These are phyloP conservation scores for Aspergillus niger DNA, from an alignment of 2,329 filamentous ascomycete genomes.

Conservation along the genomic window DNA sequence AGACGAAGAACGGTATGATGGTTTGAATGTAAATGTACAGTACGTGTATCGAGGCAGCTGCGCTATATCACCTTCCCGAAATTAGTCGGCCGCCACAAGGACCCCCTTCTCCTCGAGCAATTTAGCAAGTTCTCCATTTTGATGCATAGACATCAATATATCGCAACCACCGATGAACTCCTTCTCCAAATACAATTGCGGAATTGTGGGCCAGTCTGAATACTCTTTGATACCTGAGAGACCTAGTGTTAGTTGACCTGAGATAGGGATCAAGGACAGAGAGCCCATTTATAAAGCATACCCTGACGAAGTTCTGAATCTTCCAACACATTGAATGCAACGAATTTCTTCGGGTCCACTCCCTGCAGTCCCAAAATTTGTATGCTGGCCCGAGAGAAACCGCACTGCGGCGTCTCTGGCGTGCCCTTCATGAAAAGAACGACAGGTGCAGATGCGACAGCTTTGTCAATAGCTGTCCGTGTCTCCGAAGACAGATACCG, in stretches of 20 bases:
- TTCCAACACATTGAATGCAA: conserved; percentile 97
- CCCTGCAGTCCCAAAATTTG: conserved; percentile 94
- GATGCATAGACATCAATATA: conserved; percentile 95
- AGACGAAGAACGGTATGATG: not conserved
- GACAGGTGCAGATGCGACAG: conserved; percentile 82
- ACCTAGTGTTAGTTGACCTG: conserved; percentile 7
- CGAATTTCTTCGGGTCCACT: conserved; percentile 92
- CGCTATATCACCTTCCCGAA: not conserved
- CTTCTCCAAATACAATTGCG: conserved; percentile 91
- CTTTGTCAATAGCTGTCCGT: conserved; percentile 82
- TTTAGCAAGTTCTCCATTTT: conserved; percentile 90
- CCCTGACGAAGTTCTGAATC: conserved; percentile 82
- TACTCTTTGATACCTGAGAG: conserved; percentile 91
- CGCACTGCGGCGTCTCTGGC: conserved; percentile 92
- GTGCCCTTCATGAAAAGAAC: conserved; percentile 99
- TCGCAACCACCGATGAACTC: conserved; percentile 98
- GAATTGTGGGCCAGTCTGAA: conserved; percentile 98
- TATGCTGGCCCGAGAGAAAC: conserved; percentile 91
- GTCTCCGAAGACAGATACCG: conserved; percentile 81
- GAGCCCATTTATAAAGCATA: conserved; percentile 43
- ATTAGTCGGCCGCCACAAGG: conserved; percentile 63
- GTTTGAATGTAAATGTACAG: not conserved
- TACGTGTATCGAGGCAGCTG: not conserved
- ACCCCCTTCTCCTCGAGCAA: conserved; percentile 89
- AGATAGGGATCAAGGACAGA: not conserved